Percentiles rank a stretch among this genome's conserved stretches.
Conservation (phyloP, 2,329 filamentous ascomycete genomes). For the Arthrobotrys musiformis region DNA sequence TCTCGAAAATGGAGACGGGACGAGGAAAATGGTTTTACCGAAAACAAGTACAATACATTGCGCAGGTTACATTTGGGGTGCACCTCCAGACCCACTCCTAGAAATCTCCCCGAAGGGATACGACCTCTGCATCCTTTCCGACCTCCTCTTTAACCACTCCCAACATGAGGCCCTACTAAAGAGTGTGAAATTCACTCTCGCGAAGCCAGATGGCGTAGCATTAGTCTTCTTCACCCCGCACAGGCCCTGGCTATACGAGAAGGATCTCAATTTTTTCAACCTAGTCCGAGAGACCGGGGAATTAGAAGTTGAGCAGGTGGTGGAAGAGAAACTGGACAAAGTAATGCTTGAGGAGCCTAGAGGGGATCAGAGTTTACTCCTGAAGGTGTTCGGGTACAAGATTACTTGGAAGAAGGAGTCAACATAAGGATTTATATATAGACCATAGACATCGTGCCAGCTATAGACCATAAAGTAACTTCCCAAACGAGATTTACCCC, state of each 20-base stretch:
- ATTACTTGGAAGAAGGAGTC: conserved; percentile 43
- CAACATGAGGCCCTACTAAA: conserved; percentile 82
- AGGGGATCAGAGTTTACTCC: conserved; percentile 71
- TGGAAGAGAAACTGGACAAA: conserved; percentile 83
- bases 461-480: background rate
- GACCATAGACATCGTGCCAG: background rate
- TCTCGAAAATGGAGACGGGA: background rate
- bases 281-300: conserved; percentile 73
- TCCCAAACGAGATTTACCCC: conserved; percentile 1
- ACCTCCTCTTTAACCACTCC: conserved; percentile 89
- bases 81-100: conserved; percentile 70
- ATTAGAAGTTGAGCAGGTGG: conserved; percentile 80
- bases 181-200: conserved; percentile 76
- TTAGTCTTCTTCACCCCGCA: conserved; percentile 96
- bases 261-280: conserved; percentile 88
- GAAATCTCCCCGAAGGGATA: conserved; percentile 71
- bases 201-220: conserved; percentile 70
- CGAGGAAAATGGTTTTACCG: conserved; percentile 57
- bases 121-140: conserved; percentile 85
- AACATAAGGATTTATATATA: background rate
- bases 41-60: conserved; percentile 66
- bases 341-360: conserved; percentile 90
- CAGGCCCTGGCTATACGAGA: conserved; percentile 85
- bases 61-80: conserved; percentile 86
- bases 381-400: conserved; percentile 34